phyloP scores from a whole-genome alignment of 2,329 filamentous ascomycete species.

The Colletotrichum musae region DNA sequence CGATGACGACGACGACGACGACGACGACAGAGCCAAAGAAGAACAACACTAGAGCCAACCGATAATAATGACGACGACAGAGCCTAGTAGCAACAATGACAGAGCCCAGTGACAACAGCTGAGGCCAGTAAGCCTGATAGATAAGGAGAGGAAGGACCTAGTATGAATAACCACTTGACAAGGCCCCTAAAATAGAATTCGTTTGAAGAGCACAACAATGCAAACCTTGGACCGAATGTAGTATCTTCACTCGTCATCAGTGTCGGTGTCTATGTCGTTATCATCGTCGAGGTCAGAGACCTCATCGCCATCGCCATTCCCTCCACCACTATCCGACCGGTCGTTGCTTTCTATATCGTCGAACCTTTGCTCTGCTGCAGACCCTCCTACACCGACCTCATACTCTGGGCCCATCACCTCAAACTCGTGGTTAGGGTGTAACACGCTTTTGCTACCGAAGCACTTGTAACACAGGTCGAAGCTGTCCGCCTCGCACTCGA shows the following conservation, averaged over 20 bases:
- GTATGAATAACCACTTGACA: no score
- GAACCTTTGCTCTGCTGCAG: background rate
- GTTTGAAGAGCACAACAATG: no score
- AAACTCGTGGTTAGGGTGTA: conserved; percentile 15
- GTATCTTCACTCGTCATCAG: background rate
- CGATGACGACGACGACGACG: no score
- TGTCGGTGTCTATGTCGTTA: background rate
- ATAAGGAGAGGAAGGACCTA: no score
- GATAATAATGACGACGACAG: no score
- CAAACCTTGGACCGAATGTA: no score
- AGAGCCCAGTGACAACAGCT: no score
- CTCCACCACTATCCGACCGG: background rate
- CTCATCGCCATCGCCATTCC: background rate
- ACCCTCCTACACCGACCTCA: background rate
- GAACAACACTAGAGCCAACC: no score
- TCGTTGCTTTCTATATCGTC: background rate
- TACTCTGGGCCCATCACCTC: conserved; percentile 11
- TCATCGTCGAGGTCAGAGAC: background rate
- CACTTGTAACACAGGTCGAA: conserved; percentile 28
- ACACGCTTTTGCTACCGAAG: background rate
- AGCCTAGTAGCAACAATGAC: no score
- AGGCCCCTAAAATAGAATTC: no score
- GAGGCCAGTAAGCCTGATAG: no score
- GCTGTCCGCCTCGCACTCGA: background rate
- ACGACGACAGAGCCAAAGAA: no score